phyloP scores from a whole-genome alignment of 495 filamentous ascomycete genomes.

The Xylaria cubensis region DNA sequence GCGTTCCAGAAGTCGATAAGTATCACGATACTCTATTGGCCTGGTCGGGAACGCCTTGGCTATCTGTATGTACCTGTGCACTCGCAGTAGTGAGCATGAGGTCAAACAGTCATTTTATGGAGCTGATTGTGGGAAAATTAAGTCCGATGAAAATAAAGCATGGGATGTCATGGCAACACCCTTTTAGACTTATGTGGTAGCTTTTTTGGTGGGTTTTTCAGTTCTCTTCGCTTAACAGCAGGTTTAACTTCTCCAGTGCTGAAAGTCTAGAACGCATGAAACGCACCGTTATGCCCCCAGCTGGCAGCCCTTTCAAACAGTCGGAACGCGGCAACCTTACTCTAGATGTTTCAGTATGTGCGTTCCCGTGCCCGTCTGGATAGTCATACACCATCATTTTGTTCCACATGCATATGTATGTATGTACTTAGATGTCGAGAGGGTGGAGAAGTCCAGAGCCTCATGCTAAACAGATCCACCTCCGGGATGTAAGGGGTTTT shows the following conservation, averaged over 20 bases:
- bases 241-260: background rate
- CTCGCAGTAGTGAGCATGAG: slow-evolving; percentile 22
- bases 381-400: slow-evolving; percentile 10
- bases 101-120: slow-evolving; percentile 2
- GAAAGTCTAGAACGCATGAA: slow-evolving; percentile 9
- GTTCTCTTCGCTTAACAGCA: slow-evolving; percentile 19
- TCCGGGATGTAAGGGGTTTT: slow-evolving; percentile 8
- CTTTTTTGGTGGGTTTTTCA: background rate
- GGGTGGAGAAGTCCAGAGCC: slow-evolving; percentile 23
- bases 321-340: slow-evolving; percentile 20
- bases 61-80: slow-evolving; percentile 13
- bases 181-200: slow-evolving; percentile 1
- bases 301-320: background rate
- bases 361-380: background rate
- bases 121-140: background rate
- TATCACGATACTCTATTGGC: slow-evolving; percentile 15
- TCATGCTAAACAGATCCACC: slow-evolving; percentile 2
- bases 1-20: slow-evolving; percentile 4
- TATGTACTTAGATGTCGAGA: background rate
- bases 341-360: slow-evolving; percentile 16
- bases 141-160: background rate
- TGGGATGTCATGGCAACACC: slow-evolving; percentile 3
- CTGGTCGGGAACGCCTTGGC: slow-evolving; percentile 3
- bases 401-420: slow-evolving; percentile 13
- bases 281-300: slow-evolving; percentile 5